Evolutionary conservation across 2,329 filamentous ascomycete species (phyloP), one percentile per base, ranked within the genome.

Genomic region (Verticillium zaregamsianum): DNA sequence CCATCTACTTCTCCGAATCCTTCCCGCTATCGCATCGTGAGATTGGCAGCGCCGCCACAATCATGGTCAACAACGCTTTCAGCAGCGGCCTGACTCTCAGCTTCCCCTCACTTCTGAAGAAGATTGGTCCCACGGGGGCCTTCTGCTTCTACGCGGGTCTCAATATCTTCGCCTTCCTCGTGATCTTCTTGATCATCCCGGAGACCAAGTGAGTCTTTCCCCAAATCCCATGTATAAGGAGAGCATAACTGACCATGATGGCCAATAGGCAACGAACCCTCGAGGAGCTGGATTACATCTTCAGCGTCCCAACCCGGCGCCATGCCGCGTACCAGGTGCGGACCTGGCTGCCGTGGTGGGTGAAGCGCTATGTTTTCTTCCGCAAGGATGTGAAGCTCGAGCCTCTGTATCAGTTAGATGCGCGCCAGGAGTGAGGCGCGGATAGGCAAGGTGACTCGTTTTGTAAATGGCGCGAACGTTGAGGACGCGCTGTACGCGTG

Each of bases 21-120:
- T 89, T 87, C 71, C 86, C 86, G 1, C 80, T 89, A 0, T 85
- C 83, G 2, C 85, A 88, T 70, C 77, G 86, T 64, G 86, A 88
- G 70, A 79, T 87, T 5, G 86, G 86, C 39, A 89, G 89, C 86
- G 79, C 79, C 0, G 87, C 82, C 74, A 84, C 85, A 5, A 86
- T 88, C 1, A 84, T 85, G 2, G 87, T 84, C 1, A 85, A 83
- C 67, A 78, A 84, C 64, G 83, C 82, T 73, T 84, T 81, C 74
- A 81, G 77, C 8, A 74, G 78, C 6, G 73, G 85, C 2, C 72
- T 86, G 5, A 77, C 80, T 2, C 75, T 83, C 15, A 84, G 82
- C 0, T 82, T 84, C 65, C 82, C 82, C 23, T 76, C 78, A 31
- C 76, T 85, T 69, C 71, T 85, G 49, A 68, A 69, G 17, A 68